phyloP scores from a whole-genome alignment of 169 alveolate genomes.

The Plasmodium berghei region DNA sequence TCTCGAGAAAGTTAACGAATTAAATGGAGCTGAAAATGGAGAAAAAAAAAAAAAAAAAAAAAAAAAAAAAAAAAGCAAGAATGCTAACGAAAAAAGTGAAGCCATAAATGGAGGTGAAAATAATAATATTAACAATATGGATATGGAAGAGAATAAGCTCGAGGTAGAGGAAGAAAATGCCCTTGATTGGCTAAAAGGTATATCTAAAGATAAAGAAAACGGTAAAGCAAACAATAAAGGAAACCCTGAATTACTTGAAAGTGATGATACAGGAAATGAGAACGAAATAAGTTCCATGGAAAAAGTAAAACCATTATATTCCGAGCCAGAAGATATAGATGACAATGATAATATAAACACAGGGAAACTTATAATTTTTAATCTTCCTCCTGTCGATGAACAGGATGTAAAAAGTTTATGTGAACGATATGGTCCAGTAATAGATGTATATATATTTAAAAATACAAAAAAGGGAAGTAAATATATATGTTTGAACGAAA shows the following conservation, averaged over 20 bases:
- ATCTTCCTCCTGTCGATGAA: conserved; percentile 65
- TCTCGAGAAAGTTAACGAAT: background rate
- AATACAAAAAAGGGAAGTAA: conserved; percentile 42
- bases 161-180: conserved; percentile 50
- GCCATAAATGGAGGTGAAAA: background rate
- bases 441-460: conserved; percentile 75
- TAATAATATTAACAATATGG: background rate
- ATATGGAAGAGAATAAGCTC: background rate
- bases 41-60: background rate
- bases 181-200: conserved; percentile 54
- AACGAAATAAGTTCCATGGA: conserved; percentile 10
- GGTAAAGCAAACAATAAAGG: background rate
- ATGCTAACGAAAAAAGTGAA: background rate
- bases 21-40: background rate
- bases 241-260: background rate
- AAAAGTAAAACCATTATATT: background rate
- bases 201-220: conserved; percentile 32
- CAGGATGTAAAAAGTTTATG: conserved; percentile 64
- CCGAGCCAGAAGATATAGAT: conserved; percentile 8
- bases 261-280: background rate
- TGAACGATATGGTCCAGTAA: conserved; percentile 76
- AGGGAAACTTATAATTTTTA: conserved; percentile 73
- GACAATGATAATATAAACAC: conserved; percentile 60
- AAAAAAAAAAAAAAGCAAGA: background rate
- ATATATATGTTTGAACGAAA: conserved; percentile 36